These are phyloP conservation scores for Ophiosphaerella narmari DNA, from an alignment of 2,329 filamentous ascomycete genomes.

Conservation along the genomic window DNA sequence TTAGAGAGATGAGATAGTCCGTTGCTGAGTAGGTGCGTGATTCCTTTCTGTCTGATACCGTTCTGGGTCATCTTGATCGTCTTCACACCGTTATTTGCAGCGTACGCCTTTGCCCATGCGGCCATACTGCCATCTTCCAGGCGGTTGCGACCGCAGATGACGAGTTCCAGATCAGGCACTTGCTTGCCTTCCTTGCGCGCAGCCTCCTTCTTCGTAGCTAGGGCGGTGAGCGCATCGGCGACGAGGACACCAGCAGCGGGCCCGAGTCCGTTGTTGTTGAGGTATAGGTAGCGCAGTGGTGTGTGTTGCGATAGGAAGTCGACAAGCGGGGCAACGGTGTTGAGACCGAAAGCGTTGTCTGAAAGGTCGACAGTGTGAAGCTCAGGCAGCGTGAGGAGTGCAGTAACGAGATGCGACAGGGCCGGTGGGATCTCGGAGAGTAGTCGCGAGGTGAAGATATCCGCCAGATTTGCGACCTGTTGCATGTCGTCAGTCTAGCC, in stretches of 20 bases:
- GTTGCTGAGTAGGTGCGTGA: constrained; percentile 76
- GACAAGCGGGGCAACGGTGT: constrained; percentile 89
- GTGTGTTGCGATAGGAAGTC: constrained; percentile 88
- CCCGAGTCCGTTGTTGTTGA: constrained; percentile 98
- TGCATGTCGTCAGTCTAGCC: constrained; percentile 35
- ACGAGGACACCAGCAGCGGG: constrained; percentile 88
- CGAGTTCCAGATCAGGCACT: constrained; percentile 87
- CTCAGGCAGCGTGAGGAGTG: constrained; percentile 82
- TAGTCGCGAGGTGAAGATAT: constrained; percentile 95
- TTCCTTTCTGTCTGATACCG: constrained; percentile 92
- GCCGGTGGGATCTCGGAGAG: constrained; percentile 93
- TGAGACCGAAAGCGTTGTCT: constrained; percentile 97
- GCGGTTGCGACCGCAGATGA: constrained; percentile 94
- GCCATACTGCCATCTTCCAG: constrained; percentile 96
- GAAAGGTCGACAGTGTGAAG: constrained; percentile 93
- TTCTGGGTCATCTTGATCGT: constrained; percentile 98
- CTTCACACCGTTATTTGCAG: constrained; percentile 78
- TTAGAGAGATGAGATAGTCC: constrained; percentile 73
- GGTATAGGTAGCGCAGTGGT: constrained; percentile 88
- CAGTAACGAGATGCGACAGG: constrained; percentile 80
- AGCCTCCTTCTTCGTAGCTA: constrained; percentile 82
- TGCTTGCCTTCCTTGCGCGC: constrained; percentile 72
- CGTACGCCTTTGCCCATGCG: constrained; percentile 88
- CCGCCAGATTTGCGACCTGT: constrained; percentile 81
- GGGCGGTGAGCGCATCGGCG: constrained; percentile 80